Base-by-base conservation (phyloP, 1,139 yeast species). In the Ogataea hybrid region DNA sequence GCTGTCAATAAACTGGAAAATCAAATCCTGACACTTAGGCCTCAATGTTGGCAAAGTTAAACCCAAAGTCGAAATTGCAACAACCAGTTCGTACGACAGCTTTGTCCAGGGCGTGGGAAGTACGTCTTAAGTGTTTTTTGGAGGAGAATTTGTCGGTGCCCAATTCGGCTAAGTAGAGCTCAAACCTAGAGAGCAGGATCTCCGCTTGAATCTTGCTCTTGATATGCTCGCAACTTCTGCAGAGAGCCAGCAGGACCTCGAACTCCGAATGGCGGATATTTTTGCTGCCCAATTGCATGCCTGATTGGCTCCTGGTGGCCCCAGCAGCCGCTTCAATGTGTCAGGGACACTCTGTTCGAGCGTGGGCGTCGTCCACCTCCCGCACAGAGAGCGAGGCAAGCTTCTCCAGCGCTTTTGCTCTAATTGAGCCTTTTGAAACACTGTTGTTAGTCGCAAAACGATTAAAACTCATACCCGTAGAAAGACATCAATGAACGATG, bases 161-260 rank as follows among this genome's bases (percentile, higher is more conserved):
- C 14, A 81, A 67, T 45, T 79, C 86, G 40, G 75, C 54, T 35
- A 88, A 70, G 54, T 85, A 86, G 6, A 71, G 64, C 5, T 76
- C 63, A 35, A 89, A 69, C 44, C 81, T 77, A 10, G 69, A 64
- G 25, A 82, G 59, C 25, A 87, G 63, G 8, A 69, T 58, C 12
- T 63, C 59, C 1, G 85, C 89, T 44, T 81, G 81, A 5, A 58
- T 60, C 16, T 63, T 57, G 38, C 70, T 69, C 45, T 67, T 58
- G 9, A 78, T 69, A 28, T 56, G 57, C 2, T 62, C 50, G 7
- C 82, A 71, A 15, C 87, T 69, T 18, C 71, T 72, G 42, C 86
- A 77, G 21, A 88, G 64, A 0, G 95, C 87, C 39, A 81, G 57
- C 43, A 89, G 64, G 5, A 83, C 79, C 56, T 89, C 95, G 56